Base-by-base conservation (phyloP, 352 stramenopile genomes). In the Halophytophthora polymorphica region DNA sequence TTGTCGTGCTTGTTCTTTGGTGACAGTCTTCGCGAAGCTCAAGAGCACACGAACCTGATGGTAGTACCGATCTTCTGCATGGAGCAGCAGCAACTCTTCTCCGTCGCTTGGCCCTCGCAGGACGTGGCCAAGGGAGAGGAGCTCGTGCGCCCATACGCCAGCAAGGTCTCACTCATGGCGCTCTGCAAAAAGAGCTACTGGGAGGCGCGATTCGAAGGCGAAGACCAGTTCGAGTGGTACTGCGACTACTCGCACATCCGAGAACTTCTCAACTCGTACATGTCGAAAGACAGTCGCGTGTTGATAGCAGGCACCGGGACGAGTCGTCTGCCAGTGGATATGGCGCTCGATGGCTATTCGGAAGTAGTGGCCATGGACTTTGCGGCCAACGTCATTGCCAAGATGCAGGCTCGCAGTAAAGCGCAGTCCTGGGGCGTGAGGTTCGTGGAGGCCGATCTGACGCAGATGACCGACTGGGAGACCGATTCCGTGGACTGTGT, bases 211-310 rank as follows among this genome's bases (percentile, higher is more conserved):
- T 83, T 78, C 47, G 69, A 83, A 44, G 62, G 56, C 3, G 69
- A 83, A 48, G 70, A 63, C 0, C 64, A 80, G 42, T 83, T 78
- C 56, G 72, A 83, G 53, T 83, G 72, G 69, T 83, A 83, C 46
- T 83, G 73, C 42, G 40, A 70, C 31, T 81, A 83, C 48, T 37
- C 57, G 13, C 69, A 81, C 33, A 66, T 83, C 52, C 60, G 65
- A 23, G 50, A 71, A 13, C 29, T 78, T 1, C 42, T 83, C n/a
- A 48, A 14, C 5, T 64, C 52, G 6, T 69, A 77, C 40, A 42
- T 77, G 23, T 45, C 45, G 17, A 75, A 75, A 25, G 61, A 31
- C 10, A 39, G 49, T 1, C 52, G 50, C 2, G 54, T 83, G 15
- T 46, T 83, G n/a, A 58, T 83, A 36, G 54, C 61, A 1, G 73